Evolutionary conservation across 2,329 filamentous ascomycete genomes (phyloP).

Genomic region (Colletotrichum falcatum): DNA sequence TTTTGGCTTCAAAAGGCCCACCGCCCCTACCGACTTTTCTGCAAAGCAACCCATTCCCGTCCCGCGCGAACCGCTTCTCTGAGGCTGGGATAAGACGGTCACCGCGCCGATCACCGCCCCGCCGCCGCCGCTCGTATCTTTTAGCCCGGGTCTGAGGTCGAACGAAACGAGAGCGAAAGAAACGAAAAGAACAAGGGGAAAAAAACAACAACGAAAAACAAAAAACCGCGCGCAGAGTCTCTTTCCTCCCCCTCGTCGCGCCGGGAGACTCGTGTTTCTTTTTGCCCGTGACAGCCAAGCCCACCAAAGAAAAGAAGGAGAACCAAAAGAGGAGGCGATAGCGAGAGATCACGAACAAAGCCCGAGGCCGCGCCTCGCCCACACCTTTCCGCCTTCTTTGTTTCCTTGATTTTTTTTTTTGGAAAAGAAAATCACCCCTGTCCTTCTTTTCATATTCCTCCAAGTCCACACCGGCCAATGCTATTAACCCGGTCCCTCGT

Average conservation of each 20-base stretch:
- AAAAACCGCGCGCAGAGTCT: neutral
- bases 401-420: too few relatives aligned
- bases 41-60: neutral
- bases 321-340: too few relatives aligned
- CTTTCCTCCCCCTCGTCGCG: neutral
- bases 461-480: conserved; percentile 6
- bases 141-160: neutral
- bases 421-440: too few relatives aligned
- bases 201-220: too few relatives aligned
- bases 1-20: too few relatives aligned
- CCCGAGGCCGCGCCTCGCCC: neutral
- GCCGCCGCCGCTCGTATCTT: conserved; percentile 22
- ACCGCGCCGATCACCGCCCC: conserved; percentile 11
- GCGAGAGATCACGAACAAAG: neutral
- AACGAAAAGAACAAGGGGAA: neutral
- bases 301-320: neutral
- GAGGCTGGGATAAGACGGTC: neutral
- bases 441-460: too few relatives aligned
- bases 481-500: conserved; percentile 1
- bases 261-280: neutral
- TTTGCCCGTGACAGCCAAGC: neutral
- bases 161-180: neutral
- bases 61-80: conserved; percentile 16
- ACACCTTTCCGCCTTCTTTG: neutral
- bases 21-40: neutral